Conservation (phyloP, 108 stramenopile species). For the Nannochloropsis granulata region DNA sequence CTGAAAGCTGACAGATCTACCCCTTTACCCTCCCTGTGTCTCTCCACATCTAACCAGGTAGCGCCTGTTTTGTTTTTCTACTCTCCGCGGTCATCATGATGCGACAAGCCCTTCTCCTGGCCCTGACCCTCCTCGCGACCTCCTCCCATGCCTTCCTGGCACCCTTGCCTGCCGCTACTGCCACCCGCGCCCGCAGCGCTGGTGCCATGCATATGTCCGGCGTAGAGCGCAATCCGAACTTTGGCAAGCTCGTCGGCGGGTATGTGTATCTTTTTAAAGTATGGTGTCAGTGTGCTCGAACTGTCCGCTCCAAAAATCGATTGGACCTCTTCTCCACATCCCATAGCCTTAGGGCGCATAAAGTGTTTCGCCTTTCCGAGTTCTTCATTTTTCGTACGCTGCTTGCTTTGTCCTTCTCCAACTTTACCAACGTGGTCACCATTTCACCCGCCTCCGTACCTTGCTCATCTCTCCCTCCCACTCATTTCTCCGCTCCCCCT, state of each 20-base stretch:
- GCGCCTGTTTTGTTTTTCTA: too few relatives aligned
- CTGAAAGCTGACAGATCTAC: too few relatives aligned
- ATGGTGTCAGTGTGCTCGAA: too few relatives aligned
- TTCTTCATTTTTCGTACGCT: too few relatives aligned
- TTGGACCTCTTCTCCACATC: background rate
- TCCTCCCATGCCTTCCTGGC: background rate
- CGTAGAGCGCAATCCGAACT: slow-evolving; percentile 69
- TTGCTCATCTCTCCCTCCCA: background rate
- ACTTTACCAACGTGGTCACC: background rate
- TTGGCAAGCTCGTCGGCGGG: slow-evolving; percentile 69
- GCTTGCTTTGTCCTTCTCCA: too few relatives aligned
- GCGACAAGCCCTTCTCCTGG: background rate
- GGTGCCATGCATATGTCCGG: slow-evolving; percentile 7
- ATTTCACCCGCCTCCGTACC: background rate
- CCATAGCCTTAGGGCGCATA: background rate
- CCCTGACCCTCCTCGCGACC: background rate
- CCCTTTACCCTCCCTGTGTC: too few relatives aligned
- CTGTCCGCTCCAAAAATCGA: background rate
- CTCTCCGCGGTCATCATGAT: background rate
- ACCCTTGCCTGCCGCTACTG: background rate
- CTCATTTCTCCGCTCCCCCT: background rate
- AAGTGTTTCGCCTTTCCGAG: too few relatives aligned
- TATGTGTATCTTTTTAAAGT: slow-evolving; percentile 22
- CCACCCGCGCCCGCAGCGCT: background rate
- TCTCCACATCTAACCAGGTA: too few relatives aligned